Evolutionary conservation across 257 asterid genomes (phyloP).

Genomic region (Petunia axillaris): DNA sequence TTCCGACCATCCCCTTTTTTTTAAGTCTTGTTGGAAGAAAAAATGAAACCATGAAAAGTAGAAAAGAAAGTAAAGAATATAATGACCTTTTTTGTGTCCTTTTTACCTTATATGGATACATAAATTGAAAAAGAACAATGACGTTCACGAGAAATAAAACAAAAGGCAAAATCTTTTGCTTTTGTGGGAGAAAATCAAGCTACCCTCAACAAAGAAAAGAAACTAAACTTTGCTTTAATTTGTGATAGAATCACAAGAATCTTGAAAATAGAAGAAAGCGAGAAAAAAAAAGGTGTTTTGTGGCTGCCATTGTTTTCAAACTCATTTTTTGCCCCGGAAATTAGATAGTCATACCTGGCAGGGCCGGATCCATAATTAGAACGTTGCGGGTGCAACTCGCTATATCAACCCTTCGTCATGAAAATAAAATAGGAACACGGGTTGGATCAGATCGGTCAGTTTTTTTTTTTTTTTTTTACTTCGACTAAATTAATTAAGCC

Average conservation of each 20-base stretch:
- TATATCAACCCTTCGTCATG: too few relatives aligned
- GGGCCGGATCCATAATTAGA: too few relatives aligned
- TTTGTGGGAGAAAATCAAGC: neutral
- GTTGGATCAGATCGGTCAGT: too few relatives aligned
- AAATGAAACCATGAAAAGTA: slow-evolving; percentile 25
- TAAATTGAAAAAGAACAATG: slow-evolving; percentile 25
- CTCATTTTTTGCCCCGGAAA: slow-evolving; percentile 12
- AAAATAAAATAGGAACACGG: too few relatives aligned
- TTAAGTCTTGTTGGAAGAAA: slow-evolving; percentile 3
- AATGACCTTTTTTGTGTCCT: neutral
- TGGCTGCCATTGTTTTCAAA: neutral
- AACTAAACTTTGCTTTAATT: slow-evolving; percentile 41
- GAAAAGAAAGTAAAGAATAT: slow-evolving; percentile 20
- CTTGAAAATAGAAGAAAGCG: slow-evolving; percentile 35
- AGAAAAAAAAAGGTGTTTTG: slow-evolving; percentile 31
- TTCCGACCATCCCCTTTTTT: neutral
- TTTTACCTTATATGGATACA: neutral
- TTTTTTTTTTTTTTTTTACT: too few relatives aligned
- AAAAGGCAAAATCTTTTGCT: slow-evolving; percentile 31
- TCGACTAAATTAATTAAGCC: too few relatives aligned
- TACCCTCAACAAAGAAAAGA: neutral
- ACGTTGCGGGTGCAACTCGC: too few relatives aligned
- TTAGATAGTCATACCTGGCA: neutral
- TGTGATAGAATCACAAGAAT: slow-evolving; percentile 50
- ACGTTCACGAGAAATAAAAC: slow-evolving; percentile 55